Evolutionary conservation across 2,329 filamentous ascomycete genomes (phyloP).

Genomic region (Alternaria postmessia): DNA sequence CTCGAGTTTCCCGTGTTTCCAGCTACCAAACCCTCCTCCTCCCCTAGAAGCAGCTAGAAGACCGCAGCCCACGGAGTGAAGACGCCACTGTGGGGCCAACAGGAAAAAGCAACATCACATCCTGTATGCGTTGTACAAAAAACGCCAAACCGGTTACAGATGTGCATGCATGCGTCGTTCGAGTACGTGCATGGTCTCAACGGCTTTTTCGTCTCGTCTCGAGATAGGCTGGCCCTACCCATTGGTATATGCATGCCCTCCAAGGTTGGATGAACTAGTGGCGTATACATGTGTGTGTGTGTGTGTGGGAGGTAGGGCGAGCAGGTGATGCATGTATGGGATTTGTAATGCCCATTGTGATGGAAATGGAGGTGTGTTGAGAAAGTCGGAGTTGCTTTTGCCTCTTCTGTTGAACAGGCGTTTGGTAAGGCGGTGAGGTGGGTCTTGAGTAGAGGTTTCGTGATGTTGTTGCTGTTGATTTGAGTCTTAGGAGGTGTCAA

Average conservation of each 20-base stretch:
- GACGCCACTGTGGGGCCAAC: background rate
- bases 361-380: background rate
- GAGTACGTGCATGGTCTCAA: background rate
- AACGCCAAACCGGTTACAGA: background rate
- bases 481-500: no score
- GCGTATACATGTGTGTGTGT: background rate
- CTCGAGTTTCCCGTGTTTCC: background rate
- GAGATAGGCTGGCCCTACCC: background rate
- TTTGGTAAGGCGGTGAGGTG: background rate
- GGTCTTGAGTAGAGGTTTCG: no score
- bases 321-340: background rate
- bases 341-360: background rate
- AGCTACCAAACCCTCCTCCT: background rate
- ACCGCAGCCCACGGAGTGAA: background rate
- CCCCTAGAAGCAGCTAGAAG: constrained; percentile 3
- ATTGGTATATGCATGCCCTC: background rate
- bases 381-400: background rate
- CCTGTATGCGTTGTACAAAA: constrained; percentile 3
- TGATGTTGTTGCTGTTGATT: no score
- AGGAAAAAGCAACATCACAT: background rate
- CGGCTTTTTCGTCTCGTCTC: background rate
- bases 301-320: background rate
- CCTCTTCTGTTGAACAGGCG: background rate
- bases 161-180: background rate
- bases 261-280: constrained; percentile 1